Base-by-base conservation (phyloP, 805 yeast genomes). In the Wickerhamiella qilinensis region DNA sequence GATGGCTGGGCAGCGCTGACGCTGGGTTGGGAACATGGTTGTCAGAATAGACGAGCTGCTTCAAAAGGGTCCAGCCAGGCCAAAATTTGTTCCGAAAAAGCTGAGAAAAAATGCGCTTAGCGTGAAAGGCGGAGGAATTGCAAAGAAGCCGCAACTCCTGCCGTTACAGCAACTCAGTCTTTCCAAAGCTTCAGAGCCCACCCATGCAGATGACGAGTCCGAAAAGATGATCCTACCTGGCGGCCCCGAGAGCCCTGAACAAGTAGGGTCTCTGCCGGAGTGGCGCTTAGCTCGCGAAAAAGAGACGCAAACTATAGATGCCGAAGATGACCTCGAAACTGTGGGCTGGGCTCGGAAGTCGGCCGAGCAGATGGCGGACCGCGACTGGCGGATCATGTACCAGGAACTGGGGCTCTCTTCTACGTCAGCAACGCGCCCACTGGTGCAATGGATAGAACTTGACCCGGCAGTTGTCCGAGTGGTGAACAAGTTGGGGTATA, bases 311-410 rank as follows among this genome's bases (percentile, higher is more conserved):
- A n/a, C n/a, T n/a, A n/a, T n/a, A n/a, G n/a, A n/a, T n/a, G n/a
- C n/a, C n/a, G n/a, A n/a, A n/a, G n/a, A n/a, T n/a, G n/a, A n/a
- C n/a, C n/a, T n/a, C n/a, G n/a, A n/a, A n/a, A n/a, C 38, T 7
- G 47, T 48, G n/a, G 41, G 33, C 27, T 39, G 38, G 42, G 34
- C 29, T 42, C 22, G 33, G 45, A 49, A 42, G 28, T 20, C 36
- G 30, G 38, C 39, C 24, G 56, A 56, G 0, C 65, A 70, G 30
- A 85, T 88, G 97, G 70, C 71, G 0, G 62, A 66, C 1, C 64
- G 96, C 45, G 97, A 91, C 55, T 88, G 97, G 97, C 66, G 94
- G 41, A 77, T 84, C 25, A 63, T 88, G 55, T 69, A 68, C 45
- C 93, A 83, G 48, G 94, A 86, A 46, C 81, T 63, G 53, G 69